Percentiles rank a stretch among this genome's conserved stretches.
These are phyloP conservation scores for Geosmithia flava DNA, from an alignment of 2,329 filamentous ascomycete genomes.

Conservation along the genomic window DNA sequence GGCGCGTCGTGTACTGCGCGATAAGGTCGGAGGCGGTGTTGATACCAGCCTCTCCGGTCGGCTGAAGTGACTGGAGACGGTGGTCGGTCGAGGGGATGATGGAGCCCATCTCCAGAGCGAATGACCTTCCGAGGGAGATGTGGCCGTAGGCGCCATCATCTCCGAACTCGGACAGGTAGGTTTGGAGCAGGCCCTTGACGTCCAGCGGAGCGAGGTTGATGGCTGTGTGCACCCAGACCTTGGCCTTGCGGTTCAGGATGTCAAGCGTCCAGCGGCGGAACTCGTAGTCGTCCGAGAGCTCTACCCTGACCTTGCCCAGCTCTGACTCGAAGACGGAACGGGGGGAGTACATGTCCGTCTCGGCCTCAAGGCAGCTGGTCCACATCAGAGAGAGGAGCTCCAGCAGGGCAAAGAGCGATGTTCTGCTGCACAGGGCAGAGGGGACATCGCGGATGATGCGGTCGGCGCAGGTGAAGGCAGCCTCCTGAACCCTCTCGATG, in stretches of 20 bases:
- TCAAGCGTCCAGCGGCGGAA: conserved; percentile 73
- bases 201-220: conserved; percentile 82
- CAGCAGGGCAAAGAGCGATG: conserved; percentile 82
- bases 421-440: conserved; percentile 79
- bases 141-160: conserved; percentile 87
- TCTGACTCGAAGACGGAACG: conserved; percentile 67
- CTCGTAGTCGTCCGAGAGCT: conserved; percentile 86
- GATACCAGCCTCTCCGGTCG: conserved; percentile 58
- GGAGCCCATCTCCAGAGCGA: conserved; percentile 86
- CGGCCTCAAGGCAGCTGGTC: conserved; percentile 84
- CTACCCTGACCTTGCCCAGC: conserved; percentile 67
- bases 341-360: conserved; percentile 88
- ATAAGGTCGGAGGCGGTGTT: conserved; percentile 95
- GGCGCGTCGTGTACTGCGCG: conserved; percentile 91
- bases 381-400: conserved; percentile 92
- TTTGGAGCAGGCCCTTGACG: conserved; percentile 89
- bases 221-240: conserved; percentile 66
- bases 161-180: conserved; percentile 89
- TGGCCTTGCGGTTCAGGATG: conserved; percentile 63
- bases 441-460: conserved; percentile 76
- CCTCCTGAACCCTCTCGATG: conserved; percentile 81
- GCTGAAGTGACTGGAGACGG: conserved; percentile 69
- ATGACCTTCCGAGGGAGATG: conserved; percentile 83
- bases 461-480: conserved; percentile 72
- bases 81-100: conserved; percentile 79